Base-by-base conservation (phyloP, 164 flowering plant genomes). In the Tetrastigma voinierianum region DNA sequence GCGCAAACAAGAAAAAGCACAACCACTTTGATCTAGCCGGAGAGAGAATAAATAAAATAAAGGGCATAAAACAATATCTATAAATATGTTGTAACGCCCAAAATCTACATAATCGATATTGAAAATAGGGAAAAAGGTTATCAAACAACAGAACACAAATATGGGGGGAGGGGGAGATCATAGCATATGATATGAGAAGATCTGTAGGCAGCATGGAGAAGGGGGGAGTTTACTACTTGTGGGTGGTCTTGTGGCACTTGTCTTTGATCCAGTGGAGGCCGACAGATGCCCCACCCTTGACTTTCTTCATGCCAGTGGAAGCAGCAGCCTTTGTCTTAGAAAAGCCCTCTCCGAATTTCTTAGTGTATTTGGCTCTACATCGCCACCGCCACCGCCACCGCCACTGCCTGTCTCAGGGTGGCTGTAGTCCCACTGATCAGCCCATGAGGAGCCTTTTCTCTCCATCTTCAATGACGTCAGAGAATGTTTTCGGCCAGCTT, bases 321-420 rank as follows among this genome's bases (percentile, higher is more conserved):
- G 80, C 81, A 1, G 59, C 81, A 10, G 47, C 62, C 61, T 77
- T 80, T 0, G 83, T 74, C 40, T 72, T 77, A 15, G 46, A 72
- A 16, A 77, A 62, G 6, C 75, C 70, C 13, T 72, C 65, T 25
- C 59, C 71, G 1, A 80, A 47, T 51, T 72, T 77, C 68, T 64
- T 54, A 0, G 69, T 49, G 51, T 72, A 69, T 16, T 69, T 76
- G 0, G 13, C 63, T 25, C n/a, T 64, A n/a, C n/a, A n/a, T n/a
- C n/a, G 45, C 16, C 19, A 8, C 17, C 23, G 16, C 55, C 57
- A 12, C 46, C 65, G 23, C 16, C 25, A 43, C 76, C 56, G 6
- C 19, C 53, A 10, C 25, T 67, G 40, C 55, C 59, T 14, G 46
- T 52, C 57, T 21, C 57, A 15, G 67, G 47, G 47, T 67, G 16